Evolutionary conservation across 495 filamentous ascomycete genomes (phyloP), one percentile per base, ranked within the genome.

Genomic region (Cercophora samala): DNA sequence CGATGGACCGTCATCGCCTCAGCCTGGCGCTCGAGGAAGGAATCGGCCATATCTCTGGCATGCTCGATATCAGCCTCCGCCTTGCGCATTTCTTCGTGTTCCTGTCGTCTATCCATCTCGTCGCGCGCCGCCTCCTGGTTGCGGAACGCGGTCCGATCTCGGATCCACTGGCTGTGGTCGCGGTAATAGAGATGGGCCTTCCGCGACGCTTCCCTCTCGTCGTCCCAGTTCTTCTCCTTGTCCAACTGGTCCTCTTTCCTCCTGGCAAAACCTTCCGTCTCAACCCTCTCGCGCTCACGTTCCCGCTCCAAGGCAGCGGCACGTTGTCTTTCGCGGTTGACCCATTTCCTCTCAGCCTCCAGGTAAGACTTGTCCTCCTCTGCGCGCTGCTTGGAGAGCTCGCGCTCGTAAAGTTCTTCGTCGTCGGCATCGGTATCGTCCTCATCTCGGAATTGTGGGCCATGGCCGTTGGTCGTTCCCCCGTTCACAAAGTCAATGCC

Each of bases 391-490:
- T 93, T 93, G 8, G 85, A 86, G 59, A 86, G 79, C 53, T 91
- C 86, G 26, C 92, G 83, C 19, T 85, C 82, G 74, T 96, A 89
- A 17, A 98, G 85, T 72, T 97, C 95, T 24, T 89, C 87, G 73
- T 99, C 96, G 69, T 88, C 91, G 0, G 91, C 92, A 67, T 93
- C 89, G n/a, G 88, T 89, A 51, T 97, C 92, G 67, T 97, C 95
- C 32, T 94, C 93, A 62, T 96, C 91, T 13, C 84, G 84, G 55
- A 88, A 84, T 64, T 66, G 53, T 22, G 53, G 52, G 6, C 77
- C 73, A 13, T 81, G 81, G 3, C 80, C 80, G 68, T 92, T 92
- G 2, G 87, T 84, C 9, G 73, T 65, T 21, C 85, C 88, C 2
- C 93, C 93, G 70, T 96, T 97, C 19, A 97, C 89, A 77, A 98